phyloP scores from a whole-genome alignment of 164 flowering plant species.

The Macadamia integrifolia region DNA sequence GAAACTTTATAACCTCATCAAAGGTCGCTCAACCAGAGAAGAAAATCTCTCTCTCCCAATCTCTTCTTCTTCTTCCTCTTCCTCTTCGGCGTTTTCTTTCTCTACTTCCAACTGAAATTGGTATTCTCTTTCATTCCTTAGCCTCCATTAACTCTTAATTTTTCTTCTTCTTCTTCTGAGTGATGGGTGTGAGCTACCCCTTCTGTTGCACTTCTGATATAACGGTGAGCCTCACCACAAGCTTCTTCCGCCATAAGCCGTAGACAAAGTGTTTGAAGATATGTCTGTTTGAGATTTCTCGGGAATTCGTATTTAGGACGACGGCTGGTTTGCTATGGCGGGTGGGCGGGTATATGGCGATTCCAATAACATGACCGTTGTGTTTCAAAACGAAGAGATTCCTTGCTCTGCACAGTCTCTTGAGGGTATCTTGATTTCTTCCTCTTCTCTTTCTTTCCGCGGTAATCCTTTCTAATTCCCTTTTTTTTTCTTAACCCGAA shows the following conservation, averaged over 20 bases:
- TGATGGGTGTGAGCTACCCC: constrained; percentile 59
- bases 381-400: constrained; percentile 34
- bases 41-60: too few species aligned
- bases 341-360: constrained; percentile 33
- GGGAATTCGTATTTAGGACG: not conserved
- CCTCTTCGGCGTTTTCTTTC: too few species aligned
- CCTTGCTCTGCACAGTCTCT: constrained; percentile 37
- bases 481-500: not conserved
- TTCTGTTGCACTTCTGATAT: constrained; percentile 73
- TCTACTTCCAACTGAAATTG: too few species aligned
- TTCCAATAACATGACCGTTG: constrained; percentile 22
- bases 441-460: constrained; percentile 45
- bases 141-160: too few species aligned
- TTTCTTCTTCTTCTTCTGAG: constrained; percentile 30
- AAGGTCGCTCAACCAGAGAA: too few species aligned
- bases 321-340: constrained; percentile 27
- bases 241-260: constrained; percentile 86
- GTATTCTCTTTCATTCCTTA: too few species aligned
- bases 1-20: too few species aligned
- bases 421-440: constrained; percentile 41
- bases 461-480: constrained; percentile 26
- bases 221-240: constrained; percentile 81
- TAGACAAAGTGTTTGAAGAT: constrained; percentile 2
- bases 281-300: not conserved
- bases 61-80: too few species aligned